Base-by-base conservation (phyloP, 2,329 filamentous ascomycete genomes). In the Exophiala oligosperma region DNA sequence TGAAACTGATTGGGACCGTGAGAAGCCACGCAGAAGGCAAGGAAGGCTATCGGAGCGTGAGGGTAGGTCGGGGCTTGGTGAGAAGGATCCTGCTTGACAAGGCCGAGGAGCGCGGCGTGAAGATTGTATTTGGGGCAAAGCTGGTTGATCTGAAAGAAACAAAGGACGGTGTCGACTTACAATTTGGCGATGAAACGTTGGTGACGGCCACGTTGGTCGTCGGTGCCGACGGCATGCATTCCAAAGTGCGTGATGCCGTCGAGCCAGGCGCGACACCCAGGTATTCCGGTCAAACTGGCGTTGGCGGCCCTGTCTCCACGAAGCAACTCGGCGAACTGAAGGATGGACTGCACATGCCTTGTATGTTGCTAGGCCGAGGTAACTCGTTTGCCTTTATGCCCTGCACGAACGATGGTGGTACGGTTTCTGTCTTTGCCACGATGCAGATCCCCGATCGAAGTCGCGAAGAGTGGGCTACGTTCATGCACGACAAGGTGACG, bases 11-110 rank as follows among this genome's bases (percentile, higher is more conserved):
- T 41, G 59, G 14, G n/a, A 60, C 57, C 1, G 51, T 61, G 4
- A 50, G 60, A 29, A 62, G 62, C 47, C 59, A 79, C 28, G 67
- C 71, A 0, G 62, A 70, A 35, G 57, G 64, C 1, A 69, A 65
- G 17, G 64, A 69, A 71, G 14, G 75, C 69, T 65, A 65, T 40
- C 53, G 59, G 17, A 61, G 63, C 24, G 48, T 64, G 12, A 46
- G 64, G 6, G 59, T 67, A n/a, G 60, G 52, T 4, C 52, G 63
- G 32, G 53, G 56, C 17, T 48, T 60, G 12, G 58, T 65, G 8
- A 48, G 62, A 11, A 52, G 57, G 35, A 63, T 57, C 1, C 50
- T 63, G 32, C 23, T 64, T 11, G 43, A 57, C n/a, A 47, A 41
- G 2, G 43, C 59, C 9, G 29, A 28, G 6, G 57, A 62, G 49